phyloP scores from a whole-genome alignment of 345 rosid genomes.

The Acer yangbiense region DNA sequence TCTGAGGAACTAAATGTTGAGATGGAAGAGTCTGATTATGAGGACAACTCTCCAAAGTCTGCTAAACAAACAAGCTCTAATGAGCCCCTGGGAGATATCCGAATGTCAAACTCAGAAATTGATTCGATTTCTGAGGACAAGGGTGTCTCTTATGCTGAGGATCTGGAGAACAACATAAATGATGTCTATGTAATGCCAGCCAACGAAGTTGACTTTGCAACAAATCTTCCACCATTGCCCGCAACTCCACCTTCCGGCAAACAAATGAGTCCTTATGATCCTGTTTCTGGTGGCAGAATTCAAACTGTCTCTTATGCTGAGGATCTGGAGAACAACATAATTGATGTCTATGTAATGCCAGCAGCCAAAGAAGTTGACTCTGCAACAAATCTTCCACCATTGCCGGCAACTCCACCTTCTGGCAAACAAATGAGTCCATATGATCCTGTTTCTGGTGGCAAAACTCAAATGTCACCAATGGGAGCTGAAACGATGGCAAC shows the following conservation, averaged over 20 bases:
- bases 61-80: too few species aligned
- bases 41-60: not conserved
- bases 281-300: not conserved
- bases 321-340: not conserved
- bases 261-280: conserved; percentile 7
- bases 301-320: not conserved
- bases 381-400: conserved; percentile 13
- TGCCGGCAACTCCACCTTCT: conserved; percentile 22
- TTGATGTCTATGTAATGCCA: conserved; percentile 17
- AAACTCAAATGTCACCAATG: conserved; percentile 15
- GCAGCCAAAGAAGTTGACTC: conserved; percentile 22
- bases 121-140: not conserved
- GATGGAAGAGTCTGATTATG: not conserved
- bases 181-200: conserved; percentile 18
- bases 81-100: not conserved
- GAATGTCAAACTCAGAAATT: not conserved
- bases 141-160: not conserved
- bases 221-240: conserved; percentile 18
- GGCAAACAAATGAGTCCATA: conserved; percentile 16
- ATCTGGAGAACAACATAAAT: not conserved
- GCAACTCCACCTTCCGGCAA: conserved; percentile 21
- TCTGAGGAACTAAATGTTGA: conserved; percentile 3
- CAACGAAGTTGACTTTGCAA: conserved; percentile 16
- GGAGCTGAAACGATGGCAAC: conserved; percentile 36
- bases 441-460: conserved; percentile 9